A percentile compares a stretch with the other conserved stretches of the same genome.
phyloP scores from a whole-genome alignment of 345 rosid genomes.

The Brassica nigra region DNA sequence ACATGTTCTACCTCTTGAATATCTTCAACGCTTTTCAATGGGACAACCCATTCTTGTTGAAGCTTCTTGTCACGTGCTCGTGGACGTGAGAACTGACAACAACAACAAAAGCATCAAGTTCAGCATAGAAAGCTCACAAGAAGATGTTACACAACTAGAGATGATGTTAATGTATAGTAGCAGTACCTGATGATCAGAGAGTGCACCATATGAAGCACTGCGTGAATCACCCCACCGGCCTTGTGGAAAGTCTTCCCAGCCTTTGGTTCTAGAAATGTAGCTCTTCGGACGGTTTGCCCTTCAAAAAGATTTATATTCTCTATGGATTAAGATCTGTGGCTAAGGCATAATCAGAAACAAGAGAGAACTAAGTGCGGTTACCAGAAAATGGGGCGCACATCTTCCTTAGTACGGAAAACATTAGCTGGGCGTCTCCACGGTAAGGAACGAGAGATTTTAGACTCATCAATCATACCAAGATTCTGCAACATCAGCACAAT shows the following conservation, averaged over 20 bases:
- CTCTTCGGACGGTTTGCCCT: constrained; percentile 99
- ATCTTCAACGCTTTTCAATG: constrained; percentile 71
- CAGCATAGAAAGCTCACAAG: neutral
- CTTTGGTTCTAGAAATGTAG: constrained; percentile 80
- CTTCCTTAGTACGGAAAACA: constrained; percentile 86
- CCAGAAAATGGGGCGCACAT: constrained; percentile 97
- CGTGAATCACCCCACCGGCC: constrained; percentile 95
- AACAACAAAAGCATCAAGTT: neutral
- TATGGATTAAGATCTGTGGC: neutral
- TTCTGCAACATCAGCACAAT: constrained; percentile 53
- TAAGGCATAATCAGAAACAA: neutral
- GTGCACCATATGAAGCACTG: constrained; percentile 84
- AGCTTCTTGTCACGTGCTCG: constrained; percentile 90
- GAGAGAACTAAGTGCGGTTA: constrained; percentile 37
- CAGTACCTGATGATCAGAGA: constrained; percentile 79
- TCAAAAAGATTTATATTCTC: constrained; percentile 26
- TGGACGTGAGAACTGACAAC: constrained; percentile 45
- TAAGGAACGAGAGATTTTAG: constrained; percentile 71
- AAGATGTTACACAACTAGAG: neutral
- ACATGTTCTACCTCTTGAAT: constrained; percentile 58
- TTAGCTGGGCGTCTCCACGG: constrained; percentile 98
- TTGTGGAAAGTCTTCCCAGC: constrained; percentile 88
- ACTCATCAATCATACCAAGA: constrained; percentile 91
- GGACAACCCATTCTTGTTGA: constrained; percentile 80
- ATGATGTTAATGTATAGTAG: too few relatives aligned